Conservation (phyloP, 257 asterid species). For the Jacaranda copaia region DNA sequence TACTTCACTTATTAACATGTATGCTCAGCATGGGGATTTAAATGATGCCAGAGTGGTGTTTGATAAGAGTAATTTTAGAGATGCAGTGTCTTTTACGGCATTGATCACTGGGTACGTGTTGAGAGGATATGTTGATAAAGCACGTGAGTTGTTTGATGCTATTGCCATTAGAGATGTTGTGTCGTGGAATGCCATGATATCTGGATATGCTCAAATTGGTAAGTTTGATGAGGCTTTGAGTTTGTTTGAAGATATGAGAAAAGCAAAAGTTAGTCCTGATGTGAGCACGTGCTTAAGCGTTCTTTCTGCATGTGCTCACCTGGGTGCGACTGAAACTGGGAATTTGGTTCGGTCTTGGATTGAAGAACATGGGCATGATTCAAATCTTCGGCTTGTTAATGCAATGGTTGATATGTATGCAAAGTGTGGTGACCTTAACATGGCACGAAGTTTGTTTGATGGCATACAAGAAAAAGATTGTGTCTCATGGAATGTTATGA, state of each 20-base stretch:
- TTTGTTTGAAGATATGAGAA: slow-evolving; percentile 53
- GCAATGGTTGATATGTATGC: slow-evolving; percentile 65
- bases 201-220: slow-evolving; percentile 53
- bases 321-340: slow-evolving; percentile 42
- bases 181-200: slow-evolving; percentile 60
- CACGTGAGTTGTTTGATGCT: slow-evolving; percentile 45
- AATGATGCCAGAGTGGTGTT: slow-evolving; percentile 54
- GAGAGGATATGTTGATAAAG: slow-evolving; percentile 46
- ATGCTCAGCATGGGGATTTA: slow-evolving; percentile 48
- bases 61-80: slow-evolving; percentile 45
- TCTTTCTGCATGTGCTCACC: slow-evolving; percentile 52
- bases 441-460: slow-evolving; percentile 45
- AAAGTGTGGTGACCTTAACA: slow-evolving; percentile 50
- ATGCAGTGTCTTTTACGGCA: slow-evolving; percentile 58
- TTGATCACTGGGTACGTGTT: slow-evolving; percentile 53
- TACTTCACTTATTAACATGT: slow-evolving; percentile 55
- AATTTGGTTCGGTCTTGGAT: slow-evolving; percentile 47
- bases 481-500: slow-evolving; percentile 61
- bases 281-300: slow-evolving; percentile 50
- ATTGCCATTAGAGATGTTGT: slow-evolving; percentile 53
- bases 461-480: slow-evolving; percentile 44
- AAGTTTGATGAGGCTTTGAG: slow-evolving; percentile 45
- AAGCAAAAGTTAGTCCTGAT: slow-evolving; percentile 40
- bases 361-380: slow-evolving; percentile 42
- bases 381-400: slow-evolving; percentile 48